A percentile compares a stretch with the other conserved stretches of the same genome.
Conservation (phyloP, 108 stramenopile species). For the Nitzschia palea region DNA sequence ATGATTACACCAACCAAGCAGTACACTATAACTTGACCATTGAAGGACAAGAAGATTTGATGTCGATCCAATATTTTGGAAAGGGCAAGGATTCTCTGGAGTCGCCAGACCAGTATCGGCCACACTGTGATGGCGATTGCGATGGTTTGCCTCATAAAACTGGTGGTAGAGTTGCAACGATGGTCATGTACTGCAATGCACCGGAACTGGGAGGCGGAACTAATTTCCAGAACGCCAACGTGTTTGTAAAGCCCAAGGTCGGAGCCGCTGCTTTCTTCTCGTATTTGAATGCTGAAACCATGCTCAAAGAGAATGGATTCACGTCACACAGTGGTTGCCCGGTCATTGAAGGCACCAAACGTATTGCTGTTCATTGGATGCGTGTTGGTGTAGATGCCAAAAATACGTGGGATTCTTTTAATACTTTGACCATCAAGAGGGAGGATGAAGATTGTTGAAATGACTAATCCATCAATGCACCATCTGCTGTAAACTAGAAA, state of each 20-base stretch:
- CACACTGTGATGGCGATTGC: slow-evolving; percentile 94
- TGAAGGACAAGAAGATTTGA: slow-evolving; percentile 84
- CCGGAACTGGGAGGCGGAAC: slow-evolving; percentile 76
- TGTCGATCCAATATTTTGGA: slow-evolving; percentile 84
- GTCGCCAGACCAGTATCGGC: slow-evolving; percentile 73
- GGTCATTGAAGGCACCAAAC: slow-evolving; percentile 85
- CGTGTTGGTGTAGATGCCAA: slow-evolving; percentile 76
- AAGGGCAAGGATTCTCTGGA: slow-evolving; percentile 57
- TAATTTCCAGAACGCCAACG: slow-evolving; percentile 78
- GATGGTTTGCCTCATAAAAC: slow-evolving; percentile 62
- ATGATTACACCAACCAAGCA: slow-evolving; percentile 74
- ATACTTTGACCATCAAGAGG: slow-evolving; percentile 62
- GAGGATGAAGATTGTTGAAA: slow-evolving; percentile 19
- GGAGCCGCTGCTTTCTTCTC: slow-evolving; percentile 81
- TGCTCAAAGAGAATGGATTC: slow-evolving; percentile 59
- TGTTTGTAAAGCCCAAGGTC: slow-evolving; percentile 75
- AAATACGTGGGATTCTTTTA: slow-evolving; percentile 80
- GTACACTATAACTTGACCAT: slow-evolving; percentile 58
- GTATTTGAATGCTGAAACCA: slow-evolving; percentile 70
- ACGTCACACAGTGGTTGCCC: slow-evolving; percentile 90
- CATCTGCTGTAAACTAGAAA: too few species aligned
- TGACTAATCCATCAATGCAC: too few species aligned
- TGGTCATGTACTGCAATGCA: slow-evolving; percentile 91
- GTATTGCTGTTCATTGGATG: slow-evolving; percentile 84
- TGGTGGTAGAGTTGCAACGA: slow-evolving; percentile 86